Evolutionary conservation across 2,329 filamentous ascomycete species (phyloP).

Genomic region (Annulohypoxylon truncatum): DNA sequence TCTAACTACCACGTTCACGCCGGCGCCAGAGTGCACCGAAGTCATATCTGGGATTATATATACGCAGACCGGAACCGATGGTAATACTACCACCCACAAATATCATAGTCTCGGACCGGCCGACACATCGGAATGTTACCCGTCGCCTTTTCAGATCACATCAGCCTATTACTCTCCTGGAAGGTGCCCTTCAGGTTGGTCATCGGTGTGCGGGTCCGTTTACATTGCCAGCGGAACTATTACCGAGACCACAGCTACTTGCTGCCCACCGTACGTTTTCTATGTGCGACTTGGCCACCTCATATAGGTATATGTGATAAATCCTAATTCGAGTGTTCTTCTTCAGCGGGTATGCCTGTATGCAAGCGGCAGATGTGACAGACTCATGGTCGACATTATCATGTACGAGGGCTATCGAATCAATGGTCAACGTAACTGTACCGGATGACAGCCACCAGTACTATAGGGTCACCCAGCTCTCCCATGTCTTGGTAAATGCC

Average conservation of each 20-base stretch:
- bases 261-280: slow-evolving; percentile 32
- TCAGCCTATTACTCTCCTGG: slow-evolving; percentile 24
- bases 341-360: slow-evolving; percentile 21
- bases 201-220: slow-evolving; percentile 10
- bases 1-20: slow-evolving; percentile 26
- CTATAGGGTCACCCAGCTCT: slow-evolving; percentile 11
- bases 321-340: background rate
- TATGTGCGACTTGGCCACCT: background rate
- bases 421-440: slow-evolving; percentile 14
- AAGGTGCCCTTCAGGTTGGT: slow-evolving; percentile 25
- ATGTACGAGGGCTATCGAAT: slow-evolving; percentile 3
- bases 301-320: background rate
- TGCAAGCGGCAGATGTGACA: background rate
- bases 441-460: slow-evolving; percentile 22
- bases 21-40: slow-evolving; percentile 12
- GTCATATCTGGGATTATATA: slow-evolving; percentile 17
- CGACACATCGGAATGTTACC: slow-evolving; percentile 26
- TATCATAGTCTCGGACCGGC: slow-evolving; percentile 25
- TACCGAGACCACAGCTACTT: slow-evolving; percentile 24
- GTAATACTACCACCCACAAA: slow-evolving; percentile 20
- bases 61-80: slow-evolving; percentile 21
- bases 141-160: slow-evolving; percentile 1
- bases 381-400: slow-evolving; percentile 31
- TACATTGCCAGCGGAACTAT: slow-evolving; percentile 2
- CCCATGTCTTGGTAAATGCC: slow-evolving; percentile 12